phyloP scores from a whole-genome alignment of 306 rosid genomes.

The Luffa aegyptiaca region DNA sequence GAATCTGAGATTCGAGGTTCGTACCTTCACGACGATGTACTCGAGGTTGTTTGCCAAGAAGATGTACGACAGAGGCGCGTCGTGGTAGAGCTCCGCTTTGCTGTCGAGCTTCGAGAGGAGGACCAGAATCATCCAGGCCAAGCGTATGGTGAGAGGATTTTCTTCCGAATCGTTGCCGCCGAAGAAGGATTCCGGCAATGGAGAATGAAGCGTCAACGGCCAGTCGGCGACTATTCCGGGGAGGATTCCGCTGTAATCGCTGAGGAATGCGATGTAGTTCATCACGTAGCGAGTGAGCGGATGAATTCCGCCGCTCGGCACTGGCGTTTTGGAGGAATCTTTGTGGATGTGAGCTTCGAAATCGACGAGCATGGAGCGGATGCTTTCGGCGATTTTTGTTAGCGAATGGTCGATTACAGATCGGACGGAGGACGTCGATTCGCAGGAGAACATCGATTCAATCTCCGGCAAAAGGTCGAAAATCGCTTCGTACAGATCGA shows the following conservation, averaged over 20 bases:
- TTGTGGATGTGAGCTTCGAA: conserved; percentile 71
- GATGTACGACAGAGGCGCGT: conserved; percentile 65
- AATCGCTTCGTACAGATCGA: conserved; percentile 63
- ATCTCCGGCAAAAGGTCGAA: conserved; percentile 43
- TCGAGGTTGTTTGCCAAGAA: conserved; percentile 91
- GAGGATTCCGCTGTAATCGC: conserved; percentile 46
- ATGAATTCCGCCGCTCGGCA: conserved; percentile 68
- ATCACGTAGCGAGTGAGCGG: conserved; percentile 92
- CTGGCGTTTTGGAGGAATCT: conserved; percentile 43
- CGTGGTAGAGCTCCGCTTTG: conserved; percentile 50
- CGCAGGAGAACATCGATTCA: conserved; percentile 51
- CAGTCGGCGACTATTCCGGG: conserved; percentile 46
- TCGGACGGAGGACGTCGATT: conserved; percentile 44
- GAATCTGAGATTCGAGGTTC: conserved; percentile 37
- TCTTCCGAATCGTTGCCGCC: conserved; percentile 17
- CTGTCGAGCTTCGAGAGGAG: conserved; percentile 80
- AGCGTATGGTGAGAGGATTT: conserved; percentile 28
- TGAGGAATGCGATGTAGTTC: conserved; percentile 59
- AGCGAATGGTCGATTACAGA: conserved; percentile 29
- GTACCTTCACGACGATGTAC: conserved; percentile 60
- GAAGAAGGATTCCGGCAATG: conserved; percentile 64
- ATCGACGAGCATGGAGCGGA: conserved; percentile 36
- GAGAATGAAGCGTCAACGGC: conserved; percentile 26
- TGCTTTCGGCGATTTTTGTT: conserved; percentile 31
- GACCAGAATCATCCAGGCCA: conserved; percentile 63